These are phyloP conservation scores for Forsythia suspensa DNA, from an alignment of 257 asterid species.

Conservation along the genomic window DNA sequence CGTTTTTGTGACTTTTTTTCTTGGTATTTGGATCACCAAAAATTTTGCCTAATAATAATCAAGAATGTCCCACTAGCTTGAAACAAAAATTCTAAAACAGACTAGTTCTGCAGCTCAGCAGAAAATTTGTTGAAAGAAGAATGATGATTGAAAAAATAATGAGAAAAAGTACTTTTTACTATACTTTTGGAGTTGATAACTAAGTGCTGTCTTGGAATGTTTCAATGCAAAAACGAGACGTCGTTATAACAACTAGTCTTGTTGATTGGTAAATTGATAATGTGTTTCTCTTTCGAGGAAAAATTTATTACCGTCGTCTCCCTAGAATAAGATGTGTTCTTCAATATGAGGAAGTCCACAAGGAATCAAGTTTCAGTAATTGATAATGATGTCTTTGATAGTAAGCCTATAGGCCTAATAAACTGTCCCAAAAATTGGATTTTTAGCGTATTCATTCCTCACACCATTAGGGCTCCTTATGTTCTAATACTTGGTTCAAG, in stretches of 20 bases:
- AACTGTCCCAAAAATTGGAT: too few relatives aligned
- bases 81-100: constrained; percentile 3
- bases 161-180: background rate
- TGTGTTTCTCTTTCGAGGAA: background rate
- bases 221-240: background rate
- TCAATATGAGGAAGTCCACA: background rate
- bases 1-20: background rate
- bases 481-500: too few relatives aligned
- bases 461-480: too few relatives aligned
- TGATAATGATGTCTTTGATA: background rate
- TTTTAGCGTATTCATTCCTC: background rate
- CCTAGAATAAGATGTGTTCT: background rate
- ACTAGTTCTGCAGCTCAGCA: background rate
- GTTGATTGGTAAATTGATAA: background rate
- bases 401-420: too few relatives aligned
- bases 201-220: background rate
- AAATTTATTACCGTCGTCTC: too few relatives aligned
- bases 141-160: background rate
- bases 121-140: background rate
- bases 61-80: background rate
- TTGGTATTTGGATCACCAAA: background rate
- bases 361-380: background rate
- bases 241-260: background rate
- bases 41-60: background rate
- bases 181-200: background rate